These are phyloP conservation scores for Fusarium circinatum DNA, from an alignment of 2,329 filamentous ascomycete species.

Conservation along the genomic window DNA sequence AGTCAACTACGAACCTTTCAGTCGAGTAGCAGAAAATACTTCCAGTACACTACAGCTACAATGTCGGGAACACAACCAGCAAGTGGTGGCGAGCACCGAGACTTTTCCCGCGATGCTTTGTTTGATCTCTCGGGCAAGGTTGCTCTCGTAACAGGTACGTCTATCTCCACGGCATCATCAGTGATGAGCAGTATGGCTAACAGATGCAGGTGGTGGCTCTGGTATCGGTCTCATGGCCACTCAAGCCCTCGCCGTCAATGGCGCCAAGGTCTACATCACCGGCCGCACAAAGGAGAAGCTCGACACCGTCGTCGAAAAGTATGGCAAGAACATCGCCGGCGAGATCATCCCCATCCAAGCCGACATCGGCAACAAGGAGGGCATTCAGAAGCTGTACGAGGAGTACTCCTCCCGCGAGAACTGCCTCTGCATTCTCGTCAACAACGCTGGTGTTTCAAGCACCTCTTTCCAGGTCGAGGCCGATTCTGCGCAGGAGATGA, in stretches of 20 bases:
- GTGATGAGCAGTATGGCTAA: neutral
- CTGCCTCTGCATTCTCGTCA: conserved; percentile 72
- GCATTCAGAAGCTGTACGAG: conserved; percentile 65
- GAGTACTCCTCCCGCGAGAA: conserved; percentile 65
- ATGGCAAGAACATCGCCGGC: conserved; percentile 63
- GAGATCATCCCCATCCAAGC: conserved; percentile 68
- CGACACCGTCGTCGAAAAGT: conserved; percentile 67
- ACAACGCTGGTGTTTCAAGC: conserved; percentile 74
- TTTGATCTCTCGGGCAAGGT: conserved; percentile 57
- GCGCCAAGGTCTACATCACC: conserved; percentile 76
- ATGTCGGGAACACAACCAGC: conserved; percentile 35
- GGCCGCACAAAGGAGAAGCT: conserved; percentile 72
- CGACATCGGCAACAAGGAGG: conserved; percentile 71
- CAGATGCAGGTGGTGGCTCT: conserved; percentile 59
- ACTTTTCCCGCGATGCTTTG: conserved; percentile 51
- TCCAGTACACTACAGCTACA: neutral
- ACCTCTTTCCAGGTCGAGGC: conserved; percentile 63
- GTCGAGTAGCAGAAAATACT: neutral
- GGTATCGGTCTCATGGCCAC: conserved; percentile 77
- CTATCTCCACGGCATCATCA: neutral
- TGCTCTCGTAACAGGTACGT: conserved; percentile 57
- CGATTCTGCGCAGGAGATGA: conserved; percentile 62
- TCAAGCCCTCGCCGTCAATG: conserved; percentile 73
- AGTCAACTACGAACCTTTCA: conserved; percentile 10
- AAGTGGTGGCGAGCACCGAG: conserved; percentile 37